phyloP scores from a whole-genome alignment of 805 yeast species.

The Ogataea saltuana region DNA sequence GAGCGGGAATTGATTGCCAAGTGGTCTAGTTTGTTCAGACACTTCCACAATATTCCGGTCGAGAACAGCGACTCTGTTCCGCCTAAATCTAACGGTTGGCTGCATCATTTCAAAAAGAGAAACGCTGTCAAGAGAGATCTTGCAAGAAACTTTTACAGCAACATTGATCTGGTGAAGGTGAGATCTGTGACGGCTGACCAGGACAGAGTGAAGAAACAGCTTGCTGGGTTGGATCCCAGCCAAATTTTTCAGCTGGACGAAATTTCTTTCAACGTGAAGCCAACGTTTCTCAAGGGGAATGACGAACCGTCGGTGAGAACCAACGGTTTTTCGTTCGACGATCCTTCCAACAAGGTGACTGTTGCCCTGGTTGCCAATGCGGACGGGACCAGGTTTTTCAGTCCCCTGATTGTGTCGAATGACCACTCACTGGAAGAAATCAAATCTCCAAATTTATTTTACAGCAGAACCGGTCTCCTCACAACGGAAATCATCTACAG shows the following conservation, averaged over 20 bases:
- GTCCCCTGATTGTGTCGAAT: slow-evolving; percentile 33
- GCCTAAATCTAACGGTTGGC: slow-evolving; percentile 42
- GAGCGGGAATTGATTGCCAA: slow-evolving; percentile 36
- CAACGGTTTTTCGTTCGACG: slow-evolving; percentile 16
- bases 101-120: slow-evolving; percentile 40
- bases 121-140: slow-evolving; percentile 31
- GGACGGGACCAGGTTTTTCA: slow-evolving; percentile 29
- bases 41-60: slow-evolving; percentile 19
- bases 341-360: slow-evolving; percentile 24
- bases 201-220: slow-evolving; percentile 21
- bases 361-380: slow-evolving; percentile 33
- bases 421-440: slow-evolving; percentile 15
- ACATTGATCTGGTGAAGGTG: slow-evolving; percentile 17
- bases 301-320: slow-evolving; percentile 5
- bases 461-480: slow-evolving; percentile 27
- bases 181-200: slow-evolving; percentile 27
- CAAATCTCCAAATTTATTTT: slow-evolving; percentile 17
- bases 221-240: slow-evolving; percentile 21
- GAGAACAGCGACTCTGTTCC: slow-evolving; percentile 11
- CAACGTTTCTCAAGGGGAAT: slow-evolving; percentile 22
- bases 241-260: slow-evolving; percentile 42
- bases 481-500: slow-evolving; percentile 31
- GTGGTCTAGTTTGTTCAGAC: slow-evolving; percentile 30
- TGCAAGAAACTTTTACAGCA: slow-evolving; percentile 29
- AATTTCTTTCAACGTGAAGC: slow-evolving; percentile 28